A percentile compares a stretch with the other conserved stretches of the same genome.
Evolutionary conservation across 1,139 yeast species (phyloP).

Genomic region (Hyphopichia fennica): DNA sequence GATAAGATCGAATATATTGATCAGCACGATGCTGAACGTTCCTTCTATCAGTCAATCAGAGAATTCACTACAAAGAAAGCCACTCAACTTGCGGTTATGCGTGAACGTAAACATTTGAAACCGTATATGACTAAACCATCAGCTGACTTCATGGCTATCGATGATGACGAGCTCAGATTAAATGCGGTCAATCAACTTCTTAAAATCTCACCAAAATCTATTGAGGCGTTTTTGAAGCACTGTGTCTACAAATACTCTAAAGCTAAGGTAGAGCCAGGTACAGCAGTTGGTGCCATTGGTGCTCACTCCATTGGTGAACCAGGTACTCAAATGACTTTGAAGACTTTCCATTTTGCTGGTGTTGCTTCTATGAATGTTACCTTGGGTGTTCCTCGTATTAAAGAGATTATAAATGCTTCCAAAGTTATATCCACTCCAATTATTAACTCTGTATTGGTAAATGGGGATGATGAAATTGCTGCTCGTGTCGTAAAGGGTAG

Average conservation of each 20-base stretch:
- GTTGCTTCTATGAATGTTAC: slow-evolving; percentile 99
- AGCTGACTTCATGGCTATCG: slow-evolving; percentile 36
- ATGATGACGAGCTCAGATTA: slow-evolving; percentile 46
- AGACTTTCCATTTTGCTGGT: slow-evolving; percentile 99
- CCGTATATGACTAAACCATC: slow-evolving; percentile 41
- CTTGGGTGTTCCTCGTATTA: slow-evolving; percentile 98
- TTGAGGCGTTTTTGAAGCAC: slow-evolving; percentile 68
- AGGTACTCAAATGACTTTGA: slow-evolving; percentile 98
- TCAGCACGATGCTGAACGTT: slow-evolving; percentile 83
- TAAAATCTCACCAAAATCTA: slow-evolving; percentile 63
- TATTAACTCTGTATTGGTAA: slow-evolving; percentile 90
- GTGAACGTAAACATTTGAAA: slow-evolving; percentile 52
- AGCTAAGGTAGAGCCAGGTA: slow-evolving; percentile 97
- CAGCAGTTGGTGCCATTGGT: slow-evolving; percentile 99
- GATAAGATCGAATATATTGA: slow-evolving; percentile 65
- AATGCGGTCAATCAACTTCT: slow-evolving; percentile 70
- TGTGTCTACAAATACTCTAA: slow-evolving; percentile 81
- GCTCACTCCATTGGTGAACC: slow-evolving; percentile 99
- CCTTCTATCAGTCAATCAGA: slow-evolving; percentile 72
- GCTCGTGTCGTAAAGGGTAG: slow-evolving; percentile 99
- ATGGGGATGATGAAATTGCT: slow-evolving; percentile 93
- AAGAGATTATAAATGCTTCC: slow-evolving; percentile 96
- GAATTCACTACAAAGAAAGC: slow-evolving; percentile 63
- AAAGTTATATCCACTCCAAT: slow-evolving; percentile 95
- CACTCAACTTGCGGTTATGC: slow-evolving; percentile 50